Conservation (phyloP, 2,329 filamentous ascomycete species). For the Xylaria sp. region DNA sequence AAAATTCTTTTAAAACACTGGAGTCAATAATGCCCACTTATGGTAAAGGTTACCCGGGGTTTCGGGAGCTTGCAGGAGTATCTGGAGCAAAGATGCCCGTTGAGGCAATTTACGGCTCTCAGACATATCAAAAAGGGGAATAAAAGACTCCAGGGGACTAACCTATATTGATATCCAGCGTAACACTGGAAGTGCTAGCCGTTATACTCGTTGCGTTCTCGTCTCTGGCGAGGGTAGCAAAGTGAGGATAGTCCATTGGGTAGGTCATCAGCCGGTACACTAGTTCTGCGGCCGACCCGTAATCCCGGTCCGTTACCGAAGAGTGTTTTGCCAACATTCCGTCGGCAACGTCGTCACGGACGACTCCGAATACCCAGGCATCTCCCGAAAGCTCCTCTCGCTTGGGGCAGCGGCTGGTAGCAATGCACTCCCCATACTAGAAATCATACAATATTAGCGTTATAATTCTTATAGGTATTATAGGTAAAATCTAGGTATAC, state of each 20-base stretch:
- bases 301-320: constrained; percentile 23
- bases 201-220: constrained; percentile 13
- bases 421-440: constrained; percentile 37
- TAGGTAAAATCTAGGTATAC: neutral
- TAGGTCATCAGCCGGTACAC: constrained; percentile 38
- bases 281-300: constrained; percentile 33
- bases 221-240: constrained; percentile 37
- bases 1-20: constrained; percentile 45
- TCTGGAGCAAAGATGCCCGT: no score
- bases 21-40: no score
- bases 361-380: constrained; percentile 31
- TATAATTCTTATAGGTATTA: neutral
- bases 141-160: no score
- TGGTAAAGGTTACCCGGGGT: no score
- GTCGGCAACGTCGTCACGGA: constrained; percentile 33
- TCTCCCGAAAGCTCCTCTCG: constrained; percentile 14
- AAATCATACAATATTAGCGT: constrained; percentile 11
- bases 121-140: no score
- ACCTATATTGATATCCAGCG: constrained; percentile 33
- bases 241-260: constrained; percentile 36
- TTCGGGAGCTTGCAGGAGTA: no score
- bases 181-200: constrained; percentile 28
- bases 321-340: constrained; percentile 18
- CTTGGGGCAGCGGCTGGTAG: constrained; percentile 34
- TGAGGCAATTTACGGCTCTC: no score